A percentile compares a stretch with the other conserved stretches of the same genome.
These are phyloP conservation scores for Wickerhamomyces ciferrii DNA, from an alignment of 805 yeast genomes.

Conservation along the genomic window DNA sequence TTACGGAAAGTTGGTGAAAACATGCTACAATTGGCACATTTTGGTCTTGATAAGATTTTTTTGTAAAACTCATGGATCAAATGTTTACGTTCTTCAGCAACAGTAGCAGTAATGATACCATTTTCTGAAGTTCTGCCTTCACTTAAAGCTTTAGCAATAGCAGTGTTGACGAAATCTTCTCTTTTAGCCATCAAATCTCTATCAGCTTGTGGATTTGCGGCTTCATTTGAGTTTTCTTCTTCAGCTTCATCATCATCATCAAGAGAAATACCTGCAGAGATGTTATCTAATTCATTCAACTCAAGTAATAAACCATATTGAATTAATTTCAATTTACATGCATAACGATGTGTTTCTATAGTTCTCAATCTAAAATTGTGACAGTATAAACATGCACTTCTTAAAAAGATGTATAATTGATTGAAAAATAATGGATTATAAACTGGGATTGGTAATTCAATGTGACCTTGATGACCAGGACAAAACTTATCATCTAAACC, in stretches of 20 bases:
- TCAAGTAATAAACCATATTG: constrained; percentile 89
- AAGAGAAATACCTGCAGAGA: constrained; percentile 33
- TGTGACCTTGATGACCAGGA: constrained; percentile 98
- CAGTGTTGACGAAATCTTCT: constrained; percentile 62
- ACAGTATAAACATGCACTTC: constrained; percentile 87
- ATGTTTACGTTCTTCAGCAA: constrained; percentile 79
- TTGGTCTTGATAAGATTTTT: constrained; percentile 67
- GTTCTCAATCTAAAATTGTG: constrained; percentile 72
- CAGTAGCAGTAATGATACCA: constrained; percentile 80
- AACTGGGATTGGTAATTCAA: constrained; percentile 92
- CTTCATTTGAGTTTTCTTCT: constrained; percentile 30
- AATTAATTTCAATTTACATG: constrained; percentile 73
- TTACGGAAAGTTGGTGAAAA: constrained; percentile 90
- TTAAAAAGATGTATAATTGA: constrained; percentile 79
- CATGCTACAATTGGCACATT: constrained; percentile 96
- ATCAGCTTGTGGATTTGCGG: constrained; percentile 31
- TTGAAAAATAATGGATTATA: constrained; percentile 93
- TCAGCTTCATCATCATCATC: constrained; percentile 46
- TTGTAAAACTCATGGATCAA: constrained; percentile 72
- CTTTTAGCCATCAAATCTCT: constrained; percentile 53
- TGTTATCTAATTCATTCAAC: constrained; percentile 63
- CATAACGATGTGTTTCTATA: constrained; percentile 66
- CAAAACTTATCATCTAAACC: constrained; percentile 91
- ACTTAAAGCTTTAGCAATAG: constrained; percentile 67
- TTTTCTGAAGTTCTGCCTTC: constrained; percentile 64